Evolutionary conservation across 345 rosid species (phyloP).

Genomic region (Corchorus capsularis): DNA sequence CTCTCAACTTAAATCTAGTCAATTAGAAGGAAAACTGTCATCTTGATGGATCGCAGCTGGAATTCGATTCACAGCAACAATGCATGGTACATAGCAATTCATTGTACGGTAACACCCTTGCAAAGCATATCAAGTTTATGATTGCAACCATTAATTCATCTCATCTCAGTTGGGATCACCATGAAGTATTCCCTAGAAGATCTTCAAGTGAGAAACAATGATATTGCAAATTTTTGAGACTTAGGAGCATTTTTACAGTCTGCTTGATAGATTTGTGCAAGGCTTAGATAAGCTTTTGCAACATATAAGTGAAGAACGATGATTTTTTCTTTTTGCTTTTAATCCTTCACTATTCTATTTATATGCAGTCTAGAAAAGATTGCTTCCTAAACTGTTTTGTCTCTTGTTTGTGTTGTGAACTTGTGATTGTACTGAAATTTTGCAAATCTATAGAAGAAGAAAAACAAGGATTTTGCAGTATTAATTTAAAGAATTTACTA

Average conservation of each 20-base stretch:
- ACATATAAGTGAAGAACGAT: too few relatives aligned
- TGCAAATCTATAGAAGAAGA: neutral
- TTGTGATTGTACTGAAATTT: neutral
- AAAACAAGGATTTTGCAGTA: neutral
- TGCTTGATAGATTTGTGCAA: too few relatives aligned
- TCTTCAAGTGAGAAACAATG: too few relatives aligned
- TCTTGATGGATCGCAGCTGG: constrained; percentile 33
- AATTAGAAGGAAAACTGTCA: constrained; percentile 45
- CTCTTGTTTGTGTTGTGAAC: neutral
- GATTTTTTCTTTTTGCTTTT: neutral
- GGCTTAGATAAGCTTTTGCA: too few relatives aligned
- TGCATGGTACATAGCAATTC: neutral
- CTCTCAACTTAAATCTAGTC: constrained; percentile 56
- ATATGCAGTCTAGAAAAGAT: neutral
- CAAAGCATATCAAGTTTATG: neutral
- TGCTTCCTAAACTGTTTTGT: neutral
- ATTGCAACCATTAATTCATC: neutral
- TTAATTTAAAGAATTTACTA: too few relatives aligned
- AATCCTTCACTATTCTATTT: neutral
- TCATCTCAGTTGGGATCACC: too few relatives aligned
- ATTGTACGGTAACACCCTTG: neutral
- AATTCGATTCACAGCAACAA: neutral
- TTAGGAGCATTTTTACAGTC: too few relatives aligned
- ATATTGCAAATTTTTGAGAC: too few relatives aligned
- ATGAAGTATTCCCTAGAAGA: too few relatives aligned